These are phyloP conservation scores for Acrocalymma vagum DNA, from an alignment of 2,329 filamentous ascomycete species.

Conservation along the genomic window DNA sequence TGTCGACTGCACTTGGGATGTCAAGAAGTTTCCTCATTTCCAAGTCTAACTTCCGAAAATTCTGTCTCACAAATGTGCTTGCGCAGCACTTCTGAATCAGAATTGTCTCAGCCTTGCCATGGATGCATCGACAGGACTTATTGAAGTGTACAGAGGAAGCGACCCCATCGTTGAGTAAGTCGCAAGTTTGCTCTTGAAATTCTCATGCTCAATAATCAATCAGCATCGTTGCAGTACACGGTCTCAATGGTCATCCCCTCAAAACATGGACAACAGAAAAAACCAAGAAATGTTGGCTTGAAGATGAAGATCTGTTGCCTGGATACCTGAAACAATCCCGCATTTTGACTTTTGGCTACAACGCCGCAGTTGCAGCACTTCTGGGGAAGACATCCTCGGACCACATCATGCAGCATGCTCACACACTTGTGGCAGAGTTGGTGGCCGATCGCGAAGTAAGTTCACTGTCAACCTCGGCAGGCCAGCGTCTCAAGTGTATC, in stretches of 20 bases:
- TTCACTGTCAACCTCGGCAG: background rate
- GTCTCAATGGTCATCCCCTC: slow-evolving; percentile 24
- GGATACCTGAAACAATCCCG: slow-evolving; percentile 17
- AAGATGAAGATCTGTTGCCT: slow-evolving; percentile 19
- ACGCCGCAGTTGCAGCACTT: slow-evolving; percentile 19
- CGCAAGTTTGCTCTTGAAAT: background rate
- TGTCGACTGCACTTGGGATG: too few relatives aligned
- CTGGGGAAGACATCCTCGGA: slow-evolving; percentile 36
- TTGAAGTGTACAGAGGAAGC: slow-evolving; percentile 16
- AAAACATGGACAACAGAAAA: slow-evolving; percentile 21
- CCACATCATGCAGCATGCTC: slow-evolving; percentile 46
- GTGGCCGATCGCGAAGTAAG: slow-evolving; percentile 41
- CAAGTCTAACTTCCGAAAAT: too few relatives aligned
- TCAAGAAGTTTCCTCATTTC: too few relatives aligned
- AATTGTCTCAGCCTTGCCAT: too few relatives aligned
- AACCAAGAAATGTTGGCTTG: slow-evolving; percentile 21
- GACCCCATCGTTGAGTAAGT: slow-evolving; percentile 18
- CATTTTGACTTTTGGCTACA: slow-evolving; percentile 23
- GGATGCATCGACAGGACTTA: too few relatives aligned
- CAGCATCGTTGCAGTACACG: slow-evolving; percentile 24
- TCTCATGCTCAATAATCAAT: background rate
- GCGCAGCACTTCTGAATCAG: too few relatives aligned
- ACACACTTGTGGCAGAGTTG: slow-evolving; percentile 45
- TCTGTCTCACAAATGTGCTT: too few relatives aligned
- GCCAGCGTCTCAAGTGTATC: slow-evolving; percentile 11